phyloP scores from a whole-genome alignment of 768 basidiomycete species.

The Pisolithus sp. region DNA sequence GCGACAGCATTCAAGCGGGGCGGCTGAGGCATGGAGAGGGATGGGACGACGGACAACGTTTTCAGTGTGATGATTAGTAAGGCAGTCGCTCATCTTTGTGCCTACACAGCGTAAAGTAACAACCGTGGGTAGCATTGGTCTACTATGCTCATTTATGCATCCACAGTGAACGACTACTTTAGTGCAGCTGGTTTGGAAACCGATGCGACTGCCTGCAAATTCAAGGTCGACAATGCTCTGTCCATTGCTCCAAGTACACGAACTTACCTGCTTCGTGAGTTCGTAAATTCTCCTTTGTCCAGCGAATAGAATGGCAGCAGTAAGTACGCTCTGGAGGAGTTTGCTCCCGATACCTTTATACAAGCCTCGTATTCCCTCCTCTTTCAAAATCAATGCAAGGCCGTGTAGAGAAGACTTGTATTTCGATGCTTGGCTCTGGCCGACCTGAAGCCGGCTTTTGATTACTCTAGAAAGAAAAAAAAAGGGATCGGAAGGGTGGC shows the following conservation, averaged over 20 bases:
- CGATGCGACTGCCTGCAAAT: not conserved
- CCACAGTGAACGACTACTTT: not conserved
- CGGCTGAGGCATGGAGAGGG: conserved; percentile 51
- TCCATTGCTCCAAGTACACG: not conserved
- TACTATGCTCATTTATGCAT: too few species aligned
- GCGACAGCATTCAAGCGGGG: conserved; percentile 76
- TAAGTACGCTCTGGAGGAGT: conserved; percentile 85
- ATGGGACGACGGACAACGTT: not conserved
- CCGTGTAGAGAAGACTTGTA: conserved; percentile 77
- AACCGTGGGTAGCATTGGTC: too few species aligned
- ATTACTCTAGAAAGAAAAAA: conserved; percentile 41
- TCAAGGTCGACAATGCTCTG: not conserved
- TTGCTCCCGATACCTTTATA: conserved; percentile 88
- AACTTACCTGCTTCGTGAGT: conserved; percentile 48
- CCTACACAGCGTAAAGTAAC: too few species aligned
- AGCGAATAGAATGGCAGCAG: conserved; percentile 90
- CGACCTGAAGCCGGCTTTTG: conserved; percentile 75
- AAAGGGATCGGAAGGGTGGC: not conserved
- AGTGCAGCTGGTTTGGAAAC: not conserved
- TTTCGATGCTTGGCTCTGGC: conserved; percentile 55
- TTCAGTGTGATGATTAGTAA: too few species aligned
- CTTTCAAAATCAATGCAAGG: conserved; percentile 65
- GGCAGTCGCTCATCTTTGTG: too few species aligned
- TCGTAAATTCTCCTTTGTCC: conserved; percentile 81
- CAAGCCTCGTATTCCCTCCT: conserved; percentile 77